Conservation (phyloP, 2,329 filamentous ascomycete genomes). For the Sporothrix luriei region DNA sequence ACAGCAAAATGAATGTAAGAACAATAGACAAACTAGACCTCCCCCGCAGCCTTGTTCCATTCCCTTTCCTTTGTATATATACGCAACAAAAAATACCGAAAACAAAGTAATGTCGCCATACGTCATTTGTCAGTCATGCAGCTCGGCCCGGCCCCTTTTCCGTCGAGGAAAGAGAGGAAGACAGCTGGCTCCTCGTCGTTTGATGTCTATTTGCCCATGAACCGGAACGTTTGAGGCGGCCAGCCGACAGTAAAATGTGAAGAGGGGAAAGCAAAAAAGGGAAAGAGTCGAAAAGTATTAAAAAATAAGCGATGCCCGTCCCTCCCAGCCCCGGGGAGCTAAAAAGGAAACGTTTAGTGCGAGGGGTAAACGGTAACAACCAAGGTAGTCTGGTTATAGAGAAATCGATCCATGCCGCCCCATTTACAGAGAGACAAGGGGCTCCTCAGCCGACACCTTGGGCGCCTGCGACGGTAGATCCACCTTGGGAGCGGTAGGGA, state of each 20-base stretch:
- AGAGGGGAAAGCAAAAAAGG: constrained; percentile 1
- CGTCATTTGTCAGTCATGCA: constrained; percentile 35
- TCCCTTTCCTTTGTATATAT: constrained; percentile 25
- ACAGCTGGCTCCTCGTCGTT: constrained; percentile 32
- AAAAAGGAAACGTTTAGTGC: neutral
- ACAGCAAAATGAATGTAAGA: constrained; percentile 6
- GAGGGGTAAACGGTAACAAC: neutral
- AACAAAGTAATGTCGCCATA: constrained; percentile 27
- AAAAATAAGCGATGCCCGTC: neutral
- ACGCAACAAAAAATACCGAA: neutral
- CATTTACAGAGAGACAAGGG: constrained; percentile 35
- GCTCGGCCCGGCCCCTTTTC: constrained; percentile 28
- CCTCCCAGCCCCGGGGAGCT: neutral
- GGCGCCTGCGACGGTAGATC: constrained; percentile 50
- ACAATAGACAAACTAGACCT: neutral
- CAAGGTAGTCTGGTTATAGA: neutral
- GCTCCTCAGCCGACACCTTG: constrained; percentile 36
- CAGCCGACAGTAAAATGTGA: constrained; percentile 31
- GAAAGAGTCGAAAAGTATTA: constrained; percentile 1
- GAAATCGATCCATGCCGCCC: neutral
- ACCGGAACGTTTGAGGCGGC: constrained; percentile 31
- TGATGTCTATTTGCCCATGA: constrained; percentile 34
- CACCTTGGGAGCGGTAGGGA: constrained; percentile 50
- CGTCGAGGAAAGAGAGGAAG: constrained; percentile 31
- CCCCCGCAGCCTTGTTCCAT: neutral